phyloP scores from a whole-genome alignment of 768 basidiomycete genomes.

The Rhizopogon vesiculosus region DNA sequence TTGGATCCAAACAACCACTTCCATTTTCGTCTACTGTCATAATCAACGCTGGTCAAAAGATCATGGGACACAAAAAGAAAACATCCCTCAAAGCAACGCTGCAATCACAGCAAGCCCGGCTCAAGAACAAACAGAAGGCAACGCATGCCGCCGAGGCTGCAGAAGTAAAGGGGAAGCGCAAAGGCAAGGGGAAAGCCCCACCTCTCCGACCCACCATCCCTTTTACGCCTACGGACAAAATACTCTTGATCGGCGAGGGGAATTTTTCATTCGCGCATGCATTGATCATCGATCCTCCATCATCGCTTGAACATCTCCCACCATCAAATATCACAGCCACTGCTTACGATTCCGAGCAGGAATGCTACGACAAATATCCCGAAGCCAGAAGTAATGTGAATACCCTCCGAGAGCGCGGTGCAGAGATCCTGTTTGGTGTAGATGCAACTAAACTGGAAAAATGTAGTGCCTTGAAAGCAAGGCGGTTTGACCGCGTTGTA shows the following conservation, averaged over 20 bases:
- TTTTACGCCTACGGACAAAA: conserved; percentile 58
- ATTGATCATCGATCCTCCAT: conserved; percentile 47
- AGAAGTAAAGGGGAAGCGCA: conserved; percentile 39
- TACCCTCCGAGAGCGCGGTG: conserved; percentile 53
- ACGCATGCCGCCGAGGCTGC: conserved; percentile 38
- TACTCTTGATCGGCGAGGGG: conserved; percentile 87
- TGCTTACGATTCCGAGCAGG: conserved; percentile 73
- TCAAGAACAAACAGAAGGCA: conserved; percentile 60
- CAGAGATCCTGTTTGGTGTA: conserved; percentile 69
- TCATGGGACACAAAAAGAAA: conserved; percentile 47
- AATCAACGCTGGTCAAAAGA: background rate
- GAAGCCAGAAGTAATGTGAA: conserved; percentile 59
- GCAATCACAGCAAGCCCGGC: conserved; percentile 62
- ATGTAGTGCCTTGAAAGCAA: conserved; percentile 48
- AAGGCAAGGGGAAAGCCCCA: conserved; percentile 32
- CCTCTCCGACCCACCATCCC: conserved; percentile 51
- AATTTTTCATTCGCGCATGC: conserved; percentile 91
- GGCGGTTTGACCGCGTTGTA: conserved; percentile 72
- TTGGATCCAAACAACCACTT: conserved; percentile 26
- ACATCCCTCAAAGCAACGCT: conserved; percentile 59
- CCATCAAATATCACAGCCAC: conserved; percentile 77
- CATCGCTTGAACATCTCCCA: conserved; percentile 46
- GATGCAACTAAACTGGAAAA: conserved; percentile 81
- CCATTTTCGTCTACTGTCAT: background rate
- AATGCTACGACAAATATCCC: conserved; percentile 80